Evolutionary conservation across 768 basidiomycete genomes (phyloP).

Genomic region (Gymnopilus dilepis): DNA sequence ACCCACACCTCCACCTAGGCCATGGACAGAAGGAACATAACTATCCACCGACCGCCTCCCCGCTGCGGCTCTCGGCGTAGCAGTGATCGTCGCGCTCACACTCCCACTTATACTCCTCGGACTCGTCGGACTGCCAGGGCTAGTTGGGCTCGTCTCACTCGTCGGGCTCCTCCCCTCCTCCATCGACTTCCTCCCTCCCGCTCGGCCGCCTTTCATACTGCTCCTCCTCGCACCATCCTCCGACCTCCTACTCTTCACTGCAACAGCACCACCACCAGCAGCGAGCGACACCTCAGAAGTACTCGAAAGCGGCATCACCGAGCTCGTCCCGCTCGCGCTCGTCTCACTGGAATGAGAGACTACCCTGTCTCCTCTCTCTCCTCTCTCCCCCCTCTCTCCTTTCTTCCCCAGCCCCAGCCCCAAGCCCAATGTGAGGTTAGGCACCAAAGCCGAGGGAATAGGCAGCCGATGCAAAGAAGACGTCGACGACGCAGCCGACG

Average conservation of each 20-base stretch:
- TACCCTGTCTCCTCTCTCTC: slow-evolving; percentile 5
- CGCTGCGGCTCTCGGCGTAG: background rate
- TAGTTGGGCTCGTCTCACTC: too few relatives aligned
- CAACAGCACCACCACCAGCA: background rate
- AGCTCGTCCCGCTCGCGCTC: slow-evolving; percentile 19
- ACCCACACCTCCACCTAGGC: background rate
- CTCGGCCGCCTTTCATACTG: background rate
- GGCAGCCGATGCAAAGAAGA: background rate
- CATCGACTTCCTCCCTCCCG: background rate
- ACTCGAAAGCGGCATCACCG: slow-evolving; percentile 19
- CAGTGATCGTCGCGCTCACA: background rate
- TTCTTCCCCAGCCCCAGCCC: background rate
- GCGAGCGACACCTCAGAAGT: slow-evolving; percentile 8
- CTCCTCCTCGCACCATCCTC: slow-evolving; percentile 4
- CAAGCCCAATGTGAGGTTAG: too few relatives aligned
- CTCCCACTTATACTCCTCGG: too few relatives aligned
- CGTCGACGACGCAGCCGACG: background rate
- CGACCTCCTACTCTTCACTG: background rate
- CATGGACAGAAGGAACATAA: too few relatives aligned
- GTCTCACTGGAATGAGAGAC: slow-evolving; percentile 22
- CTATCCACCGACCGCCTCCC: slow-evolving; percentile 1
- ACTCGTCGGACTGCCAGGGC: background rate
- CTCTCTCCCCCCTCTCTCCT: too few relatives aligned
- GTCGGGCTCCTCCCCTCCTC: too few relatives aligned
- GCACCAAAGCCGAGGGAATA: background rate